Base-by-base conservation (phyloP, 179 eudicot genomes). In the Dionaea muscipula region DNA sequence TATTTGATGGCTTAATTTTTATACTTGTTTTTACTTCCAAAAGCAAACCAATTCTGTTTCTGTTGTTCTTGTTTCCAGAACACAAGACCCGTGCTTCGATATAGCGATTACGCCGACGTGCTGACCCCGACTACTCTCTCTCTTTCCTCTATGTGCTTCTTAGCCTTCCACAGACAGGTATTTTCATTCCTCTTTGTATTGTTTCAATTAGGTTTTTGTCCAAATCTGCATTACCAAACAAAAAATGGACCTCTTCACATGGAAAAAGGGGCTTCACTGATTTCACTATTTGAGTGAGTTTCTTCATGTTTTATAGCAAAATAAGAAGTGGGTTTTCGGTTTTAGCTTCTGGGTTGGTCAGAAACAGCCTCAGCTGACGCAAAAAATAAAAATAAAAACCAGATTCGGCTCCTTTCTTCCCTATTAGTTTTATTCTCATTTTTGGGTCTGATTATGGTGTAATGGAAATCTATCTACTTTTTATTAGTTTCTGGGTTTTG, bases 201-300 rank as follows among this genome's bases (percentile, higher is more conserved):
- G 19, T 43, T 24, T 60, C 47, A 33, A 44, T 2, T 55, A 53
- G 47, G 60, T 55, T 26, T 35, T 22, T 44, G 9, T 44, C 48
- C 0, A 15, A 14, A 6, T 18, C 19, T 44, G 48, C 48, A 21
- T 17, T 44, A 44, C 48, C 17, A 11, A 44, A 44, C 22, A n/a
- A n/a, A 14, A 11, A 31, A 31, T 28, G 35, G 35, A 8, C 35
- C 35, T 31, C 35, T 11, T 36, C 20, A 21, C 10, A 46, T 11
- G 18, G n/a, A 37, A 48, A 56, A 39, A 25, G 25, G 41, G 20
- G 14, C 31, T 21, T 53, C 19, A 35, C 41, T 25, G 31, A 19
- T 18, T 35, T 18, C 15, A 27, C n/a, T n/a, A n/a, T n/a, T n/a
- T n/a, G n/a, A n/a, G n/a, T n/a, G n/a, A n/a, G n/a, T n/a, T n/a